These are phyloP conservation scores for Dichotomopilus funicola DNA, from an alignment of 2,329 filamentous ascomycete species.

Conservation along the genomic window DNA sequence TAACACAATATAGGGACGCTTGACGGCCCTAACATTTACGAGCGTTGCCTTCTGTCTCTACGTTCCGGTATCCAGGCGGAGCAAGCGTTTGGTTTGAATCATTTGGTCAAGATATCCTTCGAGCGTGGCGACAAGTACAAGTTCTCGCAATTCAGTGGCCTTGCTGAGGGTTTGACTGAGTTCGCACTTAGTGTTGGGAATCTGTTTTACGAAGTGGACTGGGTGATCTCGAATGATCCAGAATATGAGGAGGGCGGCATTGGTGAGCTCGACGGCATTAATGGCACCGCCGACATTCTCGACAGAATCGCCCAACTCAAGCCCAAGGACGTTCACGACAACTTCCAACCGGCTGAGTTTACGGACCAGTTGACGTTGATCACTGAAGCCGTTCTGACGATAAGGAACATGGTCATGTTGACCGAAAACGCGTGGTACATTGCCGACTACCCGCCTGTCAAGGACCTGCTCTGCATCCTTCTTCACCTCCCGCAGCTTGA, in stretches of 20 bases:
- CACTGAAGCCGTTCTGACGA: slow-evolving; percentile 78
- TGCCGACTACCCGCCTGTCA: slow-evolving; percentile 65
- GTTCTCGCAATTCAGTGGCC: slow-evolving; percentile 82
- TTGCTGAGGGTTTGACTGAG: slow-evolving; percentile 82
- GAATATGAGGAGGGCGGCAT: slow-evolving; percentile 48
- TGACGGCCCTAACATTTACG: slow-evolving; percentile 83
- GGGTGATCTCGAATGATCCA: slow-evolving; percentile 65
- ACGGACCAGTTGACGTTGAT: slow-evolving; percentile 66
- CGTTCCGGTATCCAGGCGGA: slow-evolving; percentile 74
- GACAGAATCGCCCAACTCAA: slow-evolving; percentile 62
- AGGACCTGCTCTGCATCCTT: slow-evolving; percentile 76
- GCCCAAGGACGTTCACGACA: slow-evolving; percentile 54
- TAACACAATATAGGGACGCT: slow-evolving; percentile 29
- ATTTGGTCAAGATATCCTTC: slow-evolving; percentile 90
- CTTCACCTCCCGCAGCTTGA: slow-evolving; percentile 70
- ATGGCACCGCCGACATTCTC: slow-evolving; percentile 67
- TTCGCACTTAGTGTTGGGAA: slow-evolving; percentile 73
- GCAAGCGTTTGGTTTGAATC: slow-evolving; percentile 87
- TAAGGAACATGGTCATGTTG: slow-evolving; percentile 94
- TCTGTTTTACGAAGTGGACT: slow-evolving; percentile 76
- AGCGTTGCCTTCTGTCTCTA: slow-evolving; percentile 76
- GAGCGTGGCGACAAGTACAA: slow-evolving; percentile 94
- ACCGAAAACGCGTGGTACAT: slow-evolving; percentile 82
- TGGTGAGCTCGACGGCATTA: slow-evolving; percentile 44
- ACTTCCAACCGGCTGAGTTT: slow-evolving; percentile 66